Evolutionary conservation across 2,329 filamentous ascomycete species (phyloP).

Genomic region (Endocalyx cinctus): DNA sequence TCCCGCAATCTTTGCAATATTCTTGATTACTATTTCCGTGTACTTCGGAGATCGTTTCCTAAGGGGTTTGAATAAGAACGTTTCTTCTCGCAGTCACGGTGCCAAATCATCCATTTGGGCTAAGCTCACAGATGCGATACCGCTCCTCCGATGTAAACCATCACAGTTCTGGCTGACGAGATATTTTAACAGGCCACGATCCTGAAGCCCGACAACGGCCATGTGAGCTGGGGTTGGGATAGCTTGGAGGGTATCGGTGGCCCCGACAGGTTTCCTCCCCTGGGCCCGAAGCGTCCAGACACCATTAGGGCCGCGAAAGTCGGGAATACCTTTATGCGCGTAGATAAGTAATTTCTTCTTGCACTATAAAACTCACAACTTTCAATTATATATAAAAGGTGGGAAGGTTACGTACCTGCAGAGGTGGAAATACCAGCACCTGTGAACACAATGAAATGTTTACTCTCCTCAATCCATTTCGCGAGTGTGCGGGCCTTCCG

Average conservation of each 20-base stretch:
- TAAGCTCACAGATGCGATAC: constrained; percentile 35
- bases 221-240: constrained; percentile 42
- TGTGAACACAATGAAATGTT: constrained; percentile 42
- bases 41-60: constrained; percentile 41
- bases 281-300: constrained; percentile 41
- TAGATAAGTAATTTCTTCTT: too few species aligned
- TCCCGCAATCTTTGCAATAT: constrained; percentile 38
- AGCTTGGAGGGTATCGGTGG: constrained; percentile 36
- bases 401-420: constrained; percentile 26
- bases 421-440: constrained; percentile 44
- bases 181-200: constrained; percentile 36
- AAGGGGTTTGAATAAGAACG: neutral
- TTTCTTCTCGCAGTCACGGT: neutral
- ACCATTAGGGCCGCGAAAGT: constrained; percentile 43
- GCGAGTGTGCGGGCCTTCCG: constrained; percentile 33
- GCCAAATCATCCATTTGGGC: too few species aligned
- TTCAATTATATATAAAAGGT: neutral
- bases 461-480: constrained; percentile 34
- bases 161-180: constrained; percentile 43
- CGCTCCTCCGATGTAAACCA: constrained; percentile 39
- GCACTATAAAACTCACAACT: neutral
- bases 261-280: constrained; percentile 27
- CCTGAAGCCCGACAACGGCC: constrained; percentile 41
- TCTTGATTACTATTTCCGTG: constrained; percentile 45
- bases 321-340: constrained; percentile 36